Conservation (phyloP, 495 filamentous ascomycete genomes). For the Hypoxylon subgilvum region DNA sequence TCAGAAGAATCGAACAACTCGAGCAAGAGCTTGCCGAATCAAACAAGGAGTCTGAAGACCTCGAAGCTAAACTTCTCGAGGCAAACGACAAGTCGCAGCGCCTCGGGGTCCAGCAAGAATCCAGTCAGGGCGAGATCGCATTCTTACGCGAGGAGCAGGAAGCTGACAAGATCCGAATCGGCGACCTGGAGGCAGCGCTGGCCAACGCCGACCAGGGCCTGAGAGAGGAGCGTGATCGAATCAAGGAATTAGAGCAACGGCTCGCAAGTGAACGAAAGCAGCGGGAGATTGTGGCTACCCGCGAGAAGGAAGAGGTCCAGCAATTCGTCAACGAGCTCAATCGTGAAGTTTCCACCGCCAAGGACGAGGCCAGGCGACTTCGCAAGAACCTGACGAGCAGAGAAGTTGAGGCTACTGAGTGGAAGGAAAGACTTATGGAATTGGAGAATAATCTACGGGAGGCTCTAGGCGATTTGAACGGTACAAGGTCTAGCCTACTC, state of each 20-base stretch:
- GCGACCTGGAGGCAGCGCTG: conserved; percentile 82
- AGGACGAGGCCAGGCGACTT: conserved; percentile 83
- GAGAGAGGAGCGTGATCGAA: conserved; percentile 79
- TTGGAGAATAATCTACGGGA: conserved; percentile 86
- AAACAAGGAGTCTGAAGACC: conserved; percentile 75
- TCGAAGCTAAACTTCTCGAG: conserved; percentile 77
- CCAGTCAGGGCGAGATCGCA: conserved; percentile 86
- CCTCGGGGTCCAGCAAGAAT: conserved; percentile 88
- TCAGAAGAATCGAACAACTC: conserved; percentile 68
- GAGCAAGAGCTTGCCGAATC: conserved; percentile 76
- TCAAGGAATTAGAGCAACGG: conserved; percentile 76
- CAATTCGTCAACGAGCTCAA: conserved; percentile 83
- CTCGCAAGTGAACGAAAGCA: conserved; percentile 81
- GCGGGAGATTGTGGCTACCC: conserved; percentile 80
- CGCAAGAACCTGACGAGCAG: conserved; percentile 79
- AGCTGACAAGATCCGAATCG: conserved; percentile 96
- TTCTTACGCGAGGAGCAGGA: conserved; percentile 98
- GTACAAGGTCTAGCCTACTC: conserved; percentile 84
- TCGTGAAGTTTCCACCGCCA: conserved; percentile 74
- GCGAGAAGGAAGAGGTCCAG: conserved; percentile 83
- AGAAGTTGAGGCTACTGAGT: conserved; percentile 86
- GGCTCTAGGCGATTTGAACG: conserved; percentile 79
- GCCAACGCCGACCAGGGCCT: conserved; percentile 74
- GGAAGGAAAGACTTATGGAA: conserved; percentile 86
- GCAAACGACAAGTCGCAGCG: conserved; percentile 83